Base-by-base conservation (phyloP, 768 basidiomycete genomes). In the Clitopilus hobsonii region DNA sequence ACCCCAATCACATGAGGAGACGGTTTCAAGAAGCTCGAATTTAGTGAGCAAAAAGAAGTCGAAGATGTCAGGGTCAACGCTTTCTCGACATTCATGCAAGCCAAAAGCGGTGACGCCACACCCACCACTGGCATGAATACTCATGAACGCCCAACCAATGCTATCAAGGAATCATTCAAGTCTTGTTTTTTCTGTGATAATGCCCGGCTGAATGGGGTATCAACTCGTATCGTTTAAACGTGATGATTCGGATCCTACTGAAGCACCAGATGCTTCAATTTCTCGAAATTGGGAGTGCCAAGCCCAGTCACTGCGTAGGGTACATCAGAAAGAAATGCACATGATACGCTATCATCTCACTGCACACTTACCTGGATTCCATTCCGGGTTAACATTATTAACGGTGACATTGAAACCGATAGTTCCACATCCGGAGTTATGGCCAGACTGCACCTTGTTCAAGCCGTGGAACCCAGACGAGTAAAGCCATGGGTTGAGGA, bases 271-370 rank as follows among this genome's bases (percentile, higher is more conserved):
- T 67, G 61, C 62, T 74, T 71, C 53, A 84, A 59, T 56, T 74
- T 73, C 22, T 65, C 65, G 58, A 84, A 81, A 62, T 82, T 73
- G 2, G 80, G 81, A 8, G 82, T 82, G 1, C 82, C 82, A 14
- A 80, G 63, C 18, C 82, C 82, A 41, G 81, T 84, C 6, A 84
- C 81, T 79, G 50, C 11, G 56, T 24, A 54, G 16, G 27, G 24
- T 49, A 60, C 13, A 18, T 48, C 38, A 25, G 41, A 45, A 45
- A 45, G n/a, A 16, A n/a, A n/a, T 10, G 3, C 41, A 45, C 41
- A 45, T 18, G 22, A 8, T 28, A 55, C 30, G 55, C 50, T 30
- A 57, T 29, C 7, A 51, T 53, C 36, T 23, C n/a, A 4, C 38
- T 18, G 38, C 30, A 5, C 8, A 67, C 73, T 64, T 58, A 82